phyloP scores from a whole-genome alignment of 2,329 filamentous ascomycete genomes.

The Davidsoniella neocaledoniae region DNA sequence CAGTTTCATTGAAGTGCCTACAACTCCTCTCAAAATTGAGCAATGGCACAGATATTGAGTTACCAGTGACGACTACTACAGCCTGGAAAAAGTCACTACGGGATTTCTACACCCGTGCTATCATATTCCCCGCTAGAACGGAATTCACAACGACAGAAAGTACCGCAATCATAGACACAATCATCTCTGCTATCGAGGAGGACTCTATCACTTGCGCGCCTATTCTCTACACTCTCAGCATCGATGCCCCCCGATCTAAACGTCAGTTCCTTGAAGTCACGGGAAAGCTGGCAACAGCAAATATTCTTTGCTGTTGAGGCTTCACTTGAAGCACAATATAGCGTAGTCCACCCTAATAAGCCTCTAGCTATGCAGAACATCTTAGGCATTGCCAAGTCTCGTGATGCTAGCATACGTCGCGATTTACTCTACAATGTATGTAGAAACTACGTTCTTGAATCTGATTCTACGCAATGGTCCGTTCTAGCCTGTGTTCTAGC shows the following conservation, averaged over 20 bases:
- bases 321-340: constrained; percentile 16
- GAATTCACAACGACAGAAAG: constrained; percentile 28
- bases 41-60: constrained; percentile 2
- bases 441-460: constrained; percentile 24
- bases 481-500: constrained; percentile 25
- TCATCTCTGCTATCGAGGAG: constrained; percentile 23
- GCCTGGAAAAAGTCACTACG: constrained; percentile 31
- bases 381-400: constrained; percentile 19
- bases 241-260: constrained; percentile 14
- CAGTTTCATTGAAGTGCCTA: constrained; percentile 25
- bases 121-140: constrained; percentile 34
- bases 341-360: constrained; percentile 11
- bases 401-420: constrained; percentile 21
- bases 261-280: constrained; percentile 17
- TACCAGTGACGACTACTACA: constrained; percentile 1
- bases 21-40: constrained; percentile 18
- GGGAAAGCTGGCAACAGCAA: constrained; percentile 25
- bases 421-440: constrained; percentile 27
- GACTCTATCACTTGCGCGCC: constrained; percentile 24
- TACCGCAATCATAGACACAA: constrained; percentile 24
- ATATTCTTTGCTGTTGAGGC: constrained; percentile 20
- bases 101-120: constrained; percentile 31
- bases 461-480: constrained; percentile 24
- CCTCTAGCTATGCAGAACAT: constrained; percentile 18
- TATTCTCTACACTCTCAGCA: constrained; percentile 28